These are phyloP conservation scores for Aspergillus alliaceus DNA, from an alignment of 2,329 filamentous ascomycete genomes.

Conservation along the genomic window DNA sequence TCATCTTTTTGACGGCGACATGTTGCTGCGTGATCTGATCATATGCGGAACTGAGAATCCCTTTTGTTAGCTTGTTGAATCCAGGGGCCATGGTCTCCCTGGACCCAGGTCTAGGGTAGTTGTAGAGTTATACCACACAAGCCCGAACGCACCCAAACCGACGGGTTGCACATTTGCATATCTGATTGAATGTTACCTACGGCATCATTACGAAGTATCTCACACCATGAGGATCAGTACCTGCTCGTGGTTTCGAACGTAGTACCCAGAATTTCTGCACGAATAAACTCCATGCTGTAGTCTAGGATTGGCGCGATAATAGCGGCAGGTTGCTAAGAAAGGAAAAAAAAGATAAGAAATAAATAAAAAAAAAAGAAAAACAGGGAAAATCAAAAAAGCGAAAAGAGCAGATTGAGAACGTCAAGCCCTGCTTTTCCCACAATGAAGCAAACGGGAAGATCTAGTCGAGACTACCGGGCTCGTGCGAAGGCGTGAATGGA, in stretches of 20 bases:
- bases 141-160: slow-evolving; percentile 96
- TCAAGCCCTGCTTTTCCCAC: background rate
- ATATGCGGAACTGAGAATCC: slow-evolving; percentile 75
- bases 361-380: background rate
- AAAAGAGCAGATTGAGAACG: background rate
- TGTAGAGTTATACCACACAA: slow-evolving; percentile 73
- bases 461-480: background rate
- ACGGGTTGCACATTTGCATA: slow-evolving; percentile 98
- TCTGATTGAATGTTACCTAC: slow-evolving; percentile 52
- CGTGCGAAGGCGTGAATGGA: background rate
- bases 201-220: background rate
- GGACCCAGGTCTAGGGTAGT: background rate
- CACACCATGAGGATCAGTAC: slow-evolving; percentile 51
- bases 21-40: slow-evolving; percentile 95
- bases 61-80: slow-evolving; percentile 1
- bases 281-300: slow-evolving; percentile 90
- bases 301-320: background rate
- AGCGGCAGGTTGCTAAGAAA: background rate
- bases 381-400: background rate
- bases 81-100: background rate
- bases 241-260: slow-evolving; percentile 99
- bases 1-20: slow-evolving; percentile 99
- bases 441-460: background rate
- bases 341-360: background rate
- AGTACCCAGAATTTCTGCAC: slow-evolving; percentile 98